Base-by-base conservation (phyloP, 768 basidiomycete genomes). In the Neoboletus brunneissimus region DNA sequence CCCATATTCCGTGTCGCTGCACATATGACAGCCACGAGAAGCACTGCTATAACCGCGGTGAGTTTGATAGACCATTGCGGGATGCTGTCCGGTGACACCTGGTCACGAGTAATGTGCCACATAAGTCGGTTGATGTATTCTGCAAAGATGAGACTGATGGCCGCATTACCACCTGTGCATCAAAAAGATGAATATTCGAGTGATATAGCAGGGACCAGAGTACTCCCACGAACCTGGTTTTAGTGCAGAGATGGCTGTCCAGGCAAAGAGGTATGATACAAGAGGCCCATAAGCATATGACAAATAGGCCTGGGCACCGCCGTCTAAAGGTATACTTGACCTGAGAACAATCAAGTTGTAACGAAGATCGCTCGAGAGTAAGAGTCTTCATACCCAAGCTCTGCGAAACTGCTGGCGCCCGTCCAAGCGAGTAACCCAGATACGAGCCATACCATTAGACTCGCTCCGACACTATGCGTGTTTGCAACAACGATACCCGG, bases 61-160 rank as follows among this genome's bases (percentile, higher is more conserved):
- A 94, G 73, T 76, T 94, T 96, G 75, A 91, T 91, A 25, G 91
- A 85, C 91, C 94, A 93, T 63, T 89, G 84, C 27, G 96, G 94
- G 50, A 97, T 85, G 38, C 81, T 83, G 65, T 87, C 85, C 20
- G 88, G 85, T 53, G 89, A 86, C 70, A 83, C 81, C 56, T 90
- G 84, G 56, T 80, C 78, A 56, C 81, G 78, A n/a, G 86, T 81
- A 34, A 79, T 81, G 64, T 90, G 88, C 79, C 85, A 94, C 61
- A 96, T 81, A 44, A 98, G 79, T 53, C 95, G 84, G 71, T 94
- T 96, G 53, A 97, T 69, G 68, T 99, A 98, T 76, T 98, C 94
- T 6, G 88, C 84, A 68, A 92, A 92, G 51, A 93, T 94, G 45
- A 98, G 84, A 42, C 88, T 86, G 47, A 96, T 87, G 37, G 96